Percentiles rank a stretch among this genome's conserved stretches.
phyloP scores from a whole-genome alignment of 371 early-diverging fungal species.

The Thermomucor indicae-seudaticae region DNA sequence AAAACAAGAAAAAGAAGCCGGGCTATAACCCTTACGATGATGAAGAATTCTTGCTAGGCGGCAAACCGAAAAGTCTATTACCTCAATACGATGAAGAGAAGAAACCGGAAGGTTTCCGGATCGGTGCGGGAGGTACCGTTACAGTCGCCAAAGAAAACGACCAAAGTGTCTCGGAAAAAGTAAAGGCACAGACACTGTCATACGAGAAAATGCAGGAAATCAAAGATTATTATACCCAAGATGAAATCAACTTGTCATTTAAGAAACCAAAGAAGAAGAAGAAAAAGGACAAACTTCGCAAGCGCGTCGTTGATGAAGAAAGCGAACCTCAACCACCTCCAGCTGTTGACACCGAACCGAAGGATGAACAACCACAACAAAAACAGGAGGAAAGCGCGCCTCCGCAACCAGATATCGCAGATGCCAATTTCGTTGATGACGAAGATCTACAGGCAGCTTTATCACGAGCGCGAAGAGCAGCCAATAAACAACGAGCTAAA shows the following conservation, averaged over 20 bases:
- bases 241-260: slow-evolving; percentile 74
- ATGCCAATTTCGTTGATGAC: slow-evolving; percentile 88
- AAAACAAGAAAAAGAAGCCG: slow-evolving; percentile 72
- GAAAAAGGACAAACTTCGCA: slow-evolving; percentile 48
- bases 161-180: slow-evolving; percentile 50
- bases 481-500: slow-evolving; percentile 48
- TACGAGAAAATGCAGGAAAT: slow-evolving; percentile 62
- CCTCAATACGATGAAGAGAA: slow-evolving; percentile 83
- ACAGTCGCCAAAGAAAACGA: slow-evolving; percentile 15
- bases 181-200: slow-evolving; percentile 60
- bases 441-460: slow-evolving; percentile 88
- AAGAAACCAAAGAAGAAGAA: slow-evolving; percentile 74
- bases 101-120: slow-evolving; percentile 43
- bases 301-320: slow-evolving; percentile 35
- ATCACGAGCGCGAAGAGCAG: slow-evolving; percentile 67
- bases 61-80: slow-evolving; percentile 54
- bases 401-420: slow-evolving; percentile 18
- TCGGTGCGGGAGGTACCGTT: slow-evolving; percentile 31
- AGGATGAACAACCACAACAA: slow-evolving; percentile 24
- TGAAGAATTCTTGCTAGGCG: slow-evolving; percentile 59
- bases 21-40: slow-evolving; percentile 80
- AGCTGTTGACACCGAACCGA: slow-evolving; percentile 10
- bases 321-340: too few relatives aligned
- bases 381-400: slow-evolving; percentile 12
- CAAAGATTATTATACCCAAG: slow-evolving; percentile 82